A percentile compares a stretch with the other conserved stretches of the same genome.
phyloP scores from a whole-genome alignment of 2,329 filamentous ascomycete species.

The Akanthomyces uredinophilus region DNA sequence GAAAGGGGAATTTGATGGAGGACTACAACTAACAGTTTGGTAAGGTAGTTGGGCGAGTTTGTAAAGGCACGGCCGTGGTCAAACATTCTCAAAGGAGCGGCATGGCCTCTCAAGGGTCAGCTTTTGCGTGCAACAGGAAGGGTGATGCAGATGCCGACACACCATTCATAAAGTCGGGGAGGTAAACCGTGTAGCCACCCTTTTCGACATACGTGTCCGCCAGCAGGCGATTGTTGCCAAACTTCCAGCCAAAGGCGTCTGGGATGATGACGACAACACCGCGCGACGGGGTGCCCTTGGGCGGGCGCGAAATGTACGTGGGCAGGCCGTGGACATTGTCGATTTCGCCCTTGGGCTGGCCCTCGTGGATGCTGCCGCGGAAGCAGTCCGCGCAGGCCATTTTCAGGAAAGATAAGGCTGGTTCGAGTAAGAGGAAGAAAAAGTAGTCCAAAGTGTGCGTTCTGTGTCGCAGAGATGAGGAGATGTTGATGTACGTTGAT shows the following conservation, averaged over 20 bases:
- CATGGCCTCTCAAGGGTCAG: conserved; percentile 20
- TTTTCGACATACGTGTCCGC: conserved; percentile 50
- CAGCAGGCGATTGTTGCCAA: conserved; percentile 47
- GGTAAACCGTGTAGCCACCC: conserved; percentile 43
- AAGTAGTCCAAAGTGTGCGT: not conserved
- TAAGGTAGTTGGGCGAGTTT: conserved; percentile 19
- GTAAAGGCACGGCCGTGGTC: conserved; percentile 24
- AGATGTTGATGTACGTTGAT: not conserved
- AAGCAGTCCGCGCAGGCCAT: conserved; percentile 42
- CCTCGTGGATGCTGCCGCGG: conserved; percentile 40
- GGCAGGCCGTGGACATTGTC: conserved; percentile 43
- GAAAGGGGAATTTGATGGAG: not conserved
- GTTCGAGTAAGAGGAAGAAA: not conserved
- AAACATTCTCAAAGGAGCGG: conserved; percentile 28
- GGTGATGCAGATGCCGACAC: not conserved
- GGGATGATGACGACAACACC: conserved; percentile 50
- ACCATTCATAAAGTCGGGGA: conserved; percentile 52
- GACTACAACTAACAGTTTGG: conserved; percentile 25
- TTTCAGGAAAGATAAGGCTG: not conserved
- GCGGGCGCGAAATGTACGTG: conserved; percentile 40
- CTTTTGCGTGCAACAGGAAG: not conserved
- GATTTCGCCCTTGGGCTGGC: conserved; percentile 39
- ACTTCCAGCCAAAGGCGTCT: conserved; percentile 51
- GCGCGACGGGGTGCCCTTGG: conserved; percentile 27
- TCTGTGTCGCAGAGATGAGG: not conserved